Evolutionary conservation across 495 filamentous ascomycete genomes (phyloP), one percentile per base, ranked within the genome.

Genomic region (Beverwykella pulmonaria): DNA sequence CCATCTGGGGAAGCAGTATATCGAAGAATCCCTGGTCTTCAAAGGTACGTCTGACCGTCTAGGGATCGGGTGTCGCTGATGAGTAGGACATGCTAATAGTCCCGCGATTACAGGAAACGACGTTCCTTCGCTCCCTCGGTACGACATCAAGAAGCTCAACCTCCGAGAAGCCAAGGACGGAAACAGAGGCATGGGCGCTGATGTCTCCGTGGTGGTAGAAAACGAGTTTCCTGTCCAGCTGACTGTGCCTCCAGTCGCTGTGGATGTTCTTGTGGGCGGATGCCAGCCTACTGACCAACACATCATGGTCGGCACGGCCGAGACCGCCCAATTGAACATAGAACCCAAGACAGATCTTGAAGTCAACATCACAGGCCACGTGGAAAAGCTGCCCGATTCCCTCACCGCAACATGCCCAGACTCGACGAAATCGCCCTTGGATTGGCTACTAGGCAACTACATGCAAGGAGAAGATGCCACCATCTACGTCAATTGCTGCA

Each of bases 211-310:
- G 22, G 74, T 78, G 5, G 79, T 92, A 10, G 76, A 80, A 64
- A 91, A 97, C 70, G 79, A 87, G 19, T 96, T 89, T 63, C 92
- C 91, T 0, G 69, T 98, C 17, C 80, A 85, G 36, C 76, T 97
- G 53, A 81, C 81, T 17, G 80, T 96, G 36, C 93, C 94, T 29
- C 80, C 86, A 52, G 84, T 98, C 44, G 87, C 85, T 6, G 98
- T 98, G 73, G 83, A 90, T 56, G 84, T 97, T 22, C 79, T 96
- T 50, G 87, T 98, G 17, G 87, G 90, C 22, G 90, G 88, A 52
- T 98, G 94, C 74, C 75, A 74, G 1, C 79, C 82, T 10, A 74
- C 81, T 7, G 84, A 89, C 46, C 82, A 83, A 6, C 81, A 84
- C 61, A 90, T 92, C 32, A 76, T 85, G 30, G 87, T 97, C 55